Base-by-base conservation (phyloP, 163 green algal genomes). In the Coccomyxa subellipsoidea region DNA sequence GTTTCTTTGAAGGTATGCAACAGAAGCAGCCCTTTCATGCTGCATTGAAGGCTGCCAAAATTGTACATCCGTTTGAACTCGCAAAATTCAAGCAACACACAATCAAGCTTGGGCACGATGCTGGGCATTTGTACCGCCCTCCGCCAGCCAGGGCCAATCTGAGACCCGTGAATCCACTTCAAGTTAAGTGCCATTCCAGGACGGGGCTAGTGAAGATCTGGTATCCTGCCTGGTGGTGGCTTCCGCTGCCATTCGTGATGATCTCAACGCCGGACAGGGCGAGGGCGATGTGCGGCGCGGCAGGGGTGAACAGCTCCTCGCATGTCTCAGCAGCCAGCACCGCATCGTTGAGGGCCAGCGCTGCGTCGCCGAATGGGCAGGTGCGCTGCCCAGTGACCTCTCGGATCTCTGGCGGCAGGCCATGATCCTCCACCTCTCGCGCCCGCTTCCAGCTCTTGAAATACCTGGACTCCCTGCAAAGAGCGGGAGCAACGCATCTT, bases 251-350 rank as follows among this genome's bases (percentile, higher is more conserved):
- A 83, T 99, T 99, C 83, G 81, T 88, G 79, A 99, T 95, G 39
- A 99, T 93, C 83, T 99, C 94, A 27, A 98, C 92, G 2, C 95
- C 95, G 36, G 85, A 83, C 31, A 94, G 87, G 0, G 90, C 88
- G 25, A 93, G 82, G 5, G 53, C 83, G 34, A 91, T 92, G 85
- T 93, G 89, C 0, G 89, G 90, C 23, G 90, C 82, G 12, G 88
- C 47, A 2, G 97, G 97, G 2, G 97, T 99, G 92, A 99, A 99
- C 38, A 99, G 90, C 92, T 99, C 97, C 88, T 99, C 96, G 77
- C 96, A 99, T 0, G 95, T 98, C 85, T 99, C 96, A 9, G 87
- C 84, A 47, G 83, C 92, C 40, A 95, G 70, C 12, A 85, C 66
- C 3, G 84, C 69, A 84, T 93, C 91, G 21, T 54, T 39, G 37